Percentiles rank a stretch among this genome's conserved stretches.
Evolutionary conservation across 2,329 filamentous ascomycete species (phyloP).

Genomic region (Trichoderma koningii): DNA sequence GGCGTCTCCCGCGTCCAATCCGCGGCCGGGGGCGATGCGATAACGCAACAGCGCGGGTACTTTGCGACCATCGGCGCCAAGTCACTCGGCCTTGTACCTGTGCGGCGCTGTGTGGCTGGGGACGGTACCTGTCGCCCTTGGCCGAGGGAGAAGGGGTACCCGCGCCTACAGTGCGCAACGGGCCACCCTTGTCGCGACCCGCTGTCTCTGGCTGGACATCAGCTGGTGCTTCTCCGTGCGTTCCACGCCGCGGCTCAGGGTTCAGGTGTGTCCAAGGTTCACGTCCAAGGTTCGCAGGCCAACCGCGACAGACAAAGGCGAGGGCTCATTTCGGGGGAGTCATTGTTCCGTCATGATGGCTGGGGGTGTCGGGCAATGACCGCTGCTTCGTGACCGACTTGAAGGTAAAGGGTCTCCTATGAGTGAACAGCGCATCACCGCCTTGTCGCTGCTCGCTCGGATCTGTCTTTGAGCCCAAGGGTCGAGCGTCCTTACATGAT

Average conservation of each 20-base stretch:
- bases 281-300: not conserved
- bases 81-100: conserved; percentile 19
- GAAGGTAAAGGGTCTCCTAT: not conserved
- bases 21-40: conserved; percentile 41
- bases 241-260: not conserved
- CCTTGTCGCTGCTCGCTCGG: not conserved
- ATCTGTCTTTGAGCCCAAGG: not conserved
- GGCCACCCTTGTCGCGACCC: not conserved
- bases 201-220: not conserved
- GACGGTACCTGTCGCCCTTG: conserved; percentile 1
- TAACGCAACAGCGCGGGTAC: conserved; percentile 32
- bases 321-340: conserved; percentile 21
- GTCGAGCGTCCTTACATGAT: not conserved
- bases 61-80: not conserved
- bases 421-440: conserved; percentile 22
- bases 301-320: not conserved
- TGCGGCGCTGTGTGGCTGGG: not conserved
- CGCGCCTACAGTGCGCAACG: conserved; percentile 8
- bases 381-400: conserved; percentile 11
- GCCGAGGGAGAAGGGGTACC: conserved; percentile 3
- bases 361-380: conserved; percentile 14
- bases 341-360: conserved; percentile 20
- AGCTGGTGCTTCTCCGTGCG: not conserved
- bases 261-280: not conserved
- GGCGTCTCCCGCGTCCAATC: conserved; percentile 31